These are phyloP conservation scores for Salix suchowensis DNA, from an alignment of 345 rosid genomes.

Conservation along the genomic window DNA sequence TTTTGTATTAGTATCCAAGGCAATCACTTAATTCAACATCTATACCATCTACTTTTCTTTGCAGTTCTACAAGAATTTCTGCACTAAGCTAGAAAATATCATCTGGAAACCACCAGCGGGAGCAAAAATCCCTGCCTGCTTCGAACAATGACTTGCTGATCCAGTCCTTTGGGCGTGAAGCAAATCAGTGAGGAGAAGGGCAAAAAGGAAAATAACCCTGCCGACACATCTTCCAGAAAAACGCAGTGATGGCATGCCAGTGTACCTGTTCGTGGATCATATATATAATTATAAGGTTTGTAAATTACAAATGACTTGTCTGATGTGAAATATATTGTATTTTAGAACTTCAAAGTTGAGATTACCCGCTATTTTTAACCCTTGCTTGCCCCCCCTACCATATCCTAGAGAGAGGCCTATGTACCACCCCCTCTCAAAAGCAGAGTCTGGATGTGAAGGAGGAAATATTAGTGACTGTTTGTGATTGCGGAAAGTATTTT, in stretches of 20 bases:
- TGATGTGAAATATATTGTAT: background rate
- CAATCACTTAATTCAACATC: background rate
- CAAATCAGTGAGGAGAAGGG: slow-evolving; percentile 11
- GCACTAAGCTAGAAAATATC: slow-evolving; percentile 60
- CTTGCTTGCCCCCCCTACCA: too few relatives aligned
- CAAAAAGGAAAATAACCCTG: background rate
- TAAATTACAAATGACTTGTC: background rate
- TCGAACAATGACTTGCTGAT: slow-evolving; percentile 49
- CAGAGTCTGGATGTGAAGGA: too few relatives aligned
- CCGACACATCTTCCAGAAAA: background rate
- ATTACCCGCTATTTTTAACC: too few relatives aligned
- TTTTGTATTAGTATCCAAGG: background rate
- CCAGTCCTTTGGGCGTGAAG: slow-evolving; percentile 24
- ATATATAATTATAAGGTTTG: background rate
- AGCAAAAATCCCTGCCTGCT: slow-evolving; percentile 35
- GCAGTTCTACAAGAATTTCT: slow-evolving; percentile 81
- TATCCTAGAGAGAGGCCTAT: too few relatives aligned
- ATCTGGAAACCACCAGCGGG: slow-evolving; percentile 71
- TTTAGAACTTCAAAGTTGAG: background rate
- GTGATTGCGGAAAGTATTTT: too few relatives aligned
- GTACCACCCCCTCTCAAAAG: too few relatives aligned
- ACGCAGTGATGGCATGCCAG: background rate
- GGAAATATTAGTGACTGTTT: too few relatives aligned
- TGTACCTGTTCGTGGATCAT: background rate
- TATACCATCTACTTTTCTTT: slow-evolving; percentile 3